Base-by-base conservation (phyloP, 306 rosid species). In the Urtica urens region DNA sequence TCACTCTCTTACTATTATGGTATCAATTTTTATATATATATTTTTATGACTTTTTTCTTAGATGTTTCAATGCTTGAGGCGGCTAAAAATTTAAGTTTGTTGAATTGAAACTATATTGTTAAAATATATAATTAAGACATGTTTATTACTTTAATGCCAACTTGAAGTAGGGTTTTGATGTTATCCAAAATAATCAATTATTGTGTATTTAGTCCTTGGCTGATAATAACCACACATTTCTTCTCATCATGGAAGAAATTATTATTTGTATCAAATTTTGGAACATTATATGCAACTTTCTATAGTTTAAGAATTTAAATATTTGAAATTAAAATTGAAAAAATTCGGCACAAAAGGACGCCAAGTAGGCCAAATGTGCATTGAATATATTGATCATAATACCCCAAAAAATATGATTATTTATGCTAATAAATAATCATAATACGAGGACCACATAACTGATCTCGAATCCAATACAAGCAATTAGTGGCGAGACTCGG, bases 401-500 rank as follows among this genome's bases (percentile, higher is more conserved):
- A n/a, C n/a, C 37, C 49, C 15, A 13, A 19, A 25, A 14, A 25
- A 46, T 27, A 59, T n/a, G 10, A 17, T 57, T 28, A 17, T 13
- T 11, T 13, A 47, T n/a, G 20, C 55, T 44, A 44, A 23, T 46
- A 14, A 23, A 8, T 0, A 2, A 22, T 23, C 8, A 11, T 21
- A 2, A 23, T 2, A 23, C 29, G 1, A 44, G 49, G 18, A 22
- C 49, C 49, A 39, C 17, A 21, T 46, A 6, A 46, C 25, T 24
- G 30, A 24, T 46, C 17, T 31, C 29, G 14, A 48, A 27, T 48
- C 34, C 16, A 27, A 27, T 48, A 4, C 38, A 48, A 48, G n/a
- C 53, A 27, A 26, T 48, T 24, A 28, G 52, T 45, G 46, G 46
- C 52, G 29, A 38, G 69, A 50, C 53, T n/a, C n/a, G n/a, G n/a